A percentile compares a stretch with the other conserved stretches of the same genome.
phyloP scores from a whole-genome alignment of 2,329 filamentous ascomycete genomes.

The Exophiala spinifera region DNA sequence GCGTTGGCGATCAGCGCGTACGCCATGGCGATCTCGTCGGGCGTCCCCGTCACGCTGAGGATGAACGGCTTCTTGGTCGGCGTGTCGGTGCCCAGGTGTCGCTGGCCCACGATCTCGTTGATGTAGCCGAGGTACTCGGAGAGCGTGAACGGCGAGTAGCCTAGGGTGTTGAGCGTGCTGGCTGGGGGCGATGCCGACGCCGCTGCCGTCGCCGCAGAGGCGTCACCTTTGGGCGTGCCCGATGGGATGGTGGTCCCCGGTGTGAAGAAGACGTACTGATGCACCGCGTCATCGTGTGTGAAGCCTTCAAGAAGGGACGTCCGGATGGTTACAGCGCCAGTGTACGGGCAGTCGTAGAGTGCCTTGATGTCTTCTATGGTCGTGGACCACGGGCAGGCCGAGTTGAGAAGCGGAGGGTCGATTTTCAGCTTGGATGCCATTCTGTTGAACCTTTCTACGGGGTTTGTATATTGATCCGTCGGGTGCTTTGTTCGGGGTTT shows the following conservation, averaged over 20 bases:
- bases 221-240: slow-evolving; percentile 18
- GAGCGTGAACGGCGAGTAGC: slow-evolving; percentile 67
- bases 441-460: too few species aligned
- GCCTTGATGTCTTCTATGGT: slow-evolving; percentile 57
- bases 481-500: too few species aligned
- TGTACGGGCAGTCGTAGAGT: slow-evolving; percentile 61
- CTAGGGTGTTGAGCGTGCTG: slow-evolving; percentile 62
- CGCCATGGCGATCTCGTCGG: slow-evolving; percentile 56
- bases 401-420: slow-evolving; percentile 67
- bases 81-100: slow-evolving; percentile 28
- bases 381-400: slow-evolving; percentile 73
- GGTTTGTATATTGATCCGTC: too few species aligned
- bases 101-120: slow-evolving; percentile 41
- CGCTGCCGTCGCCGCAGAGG: slow-evolving; percentile 10
- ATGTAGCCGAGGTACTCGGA: slow-evolving; percentile 59
- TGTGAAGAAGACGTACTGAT: slow-evolving; percentile 47
- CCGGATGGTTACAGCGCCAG: slow-evolving; percentile 71
- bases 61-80: slow-evolving; percentile 52
- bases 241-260: slow-evolving; percentile 23
- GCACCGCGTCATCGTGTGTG: slow-evolving; percentile 55
- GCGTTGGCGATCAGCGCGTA: slow-evolving; percentile 49
- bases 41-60: slow-evolving; percentile 66
- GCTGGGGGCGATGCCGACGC: background rate
- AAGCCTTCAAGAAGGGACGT: slow-evolving; percentile 65
- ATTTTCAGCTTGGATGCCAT: slow-evolving; percentile 39